Conservation (phyloP, 225 moss, liverwort and hornwort genomes). For the Bryoerythrophyllum caledonicum region DNA sequence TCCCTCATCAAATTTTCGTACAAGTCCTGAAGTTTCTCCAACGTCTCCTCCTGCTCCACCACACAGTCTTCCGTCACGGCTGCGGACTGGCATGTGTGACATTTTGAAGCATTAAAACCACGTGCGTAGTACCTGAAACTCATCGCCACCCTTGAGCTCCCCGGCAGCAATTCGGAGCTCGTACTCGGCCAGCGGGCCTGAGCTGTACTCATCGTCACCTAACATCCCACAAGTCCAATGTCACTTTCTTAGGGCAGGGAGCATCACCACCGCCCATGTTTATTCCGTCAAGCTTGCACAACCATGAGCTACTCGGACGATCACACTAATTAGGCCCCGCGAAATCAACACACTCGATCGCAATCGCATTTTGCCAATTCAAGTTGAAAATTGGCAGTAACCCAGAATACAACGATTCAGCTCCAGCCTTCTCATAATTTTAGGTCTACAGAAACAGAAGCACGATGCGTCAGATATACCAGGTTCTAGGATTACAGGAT, state of each 20-base stretch:
- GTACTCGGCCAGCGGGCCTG: slow-evolving; percentile 65
- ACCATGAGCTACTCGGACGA: not conserved
- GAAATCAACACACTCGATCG: not conserved
- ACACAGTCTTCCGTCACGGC: slow-evolving; percentile 9
- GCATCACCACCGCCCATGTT: not conserved
- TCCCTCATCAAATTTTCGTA: slow-evolving; percentile 54
- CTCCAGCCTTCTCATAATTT: not conserved
- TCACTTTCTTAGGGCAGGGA: slow-evolving; percentile 8
- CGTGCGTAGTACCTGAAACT: slow-evolving; percentile 47
- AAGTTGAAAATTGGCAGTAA: not conserved
- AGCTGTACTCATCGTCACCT: slow-evolving; percentile 43
- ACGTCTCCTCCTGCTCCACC: slow-evolving; percentile 46
- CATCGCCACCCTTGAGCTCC: slow-evolving; percentile 66
- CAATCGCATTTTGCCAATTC: not conserved
- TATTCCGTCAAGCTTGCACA: too few relatives aligned
- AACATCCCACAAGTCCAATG: slow-evolving; percentile 14
- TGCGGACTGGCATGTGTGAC: not conserved
- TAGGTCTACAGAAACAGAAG: not conserved
- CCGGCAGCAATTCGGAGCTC: slow-evolving; percentile 68
- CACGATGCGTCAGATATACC: too few relatives aligned
- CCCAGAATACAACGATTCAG: not conserved
- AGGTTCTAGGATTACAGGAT: not conserved
- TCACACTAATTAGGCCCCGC: not conserved
- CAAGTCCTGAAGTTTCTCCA: slow-evolving; percentile 49
- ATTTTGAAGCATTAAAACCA: not conserved